phyloP scores from a whole-genome alignment of 768 basidiomycete genomes.

The Lepiota brunneoincarnata region DNA sequence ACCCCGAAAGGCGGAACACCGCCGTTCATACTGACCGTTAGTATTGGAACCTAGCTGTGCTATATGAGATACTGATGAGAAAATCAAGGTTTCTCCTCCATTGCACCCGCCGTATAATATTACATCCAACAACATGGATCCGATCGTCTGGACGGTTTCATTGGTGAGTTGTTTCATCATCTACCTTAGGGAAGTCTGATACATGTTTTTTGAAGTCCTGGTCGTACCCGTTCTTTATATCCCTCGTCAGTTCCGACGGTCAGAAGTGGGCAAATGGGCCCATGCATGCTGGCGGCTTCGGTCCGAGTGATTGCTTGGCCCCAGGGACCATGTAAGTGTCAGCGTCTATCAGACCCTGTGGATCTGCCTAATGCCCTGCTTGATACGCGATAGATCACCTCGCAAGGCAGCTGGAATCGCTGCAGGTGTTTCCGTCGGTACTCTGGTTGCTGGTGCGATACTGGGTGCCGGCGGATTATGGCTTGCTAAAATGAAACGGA shows the following conservation, averaged over 20 bases:
- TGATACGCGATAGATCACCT: not conserved
- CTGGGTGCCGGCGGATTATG: not conserved
- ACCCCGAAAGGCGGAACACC: constrained; percentile 41
- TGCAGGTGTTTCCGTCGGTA: not conserved
- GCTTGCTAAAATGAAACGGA: not conserved
- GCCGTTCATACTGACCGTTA: constrained; percentile 47
- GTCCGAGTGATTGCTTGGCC: constrained; percentile 37
- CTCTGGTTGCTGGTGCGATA: not conserved
- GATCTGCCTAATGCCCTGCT: not conserved
- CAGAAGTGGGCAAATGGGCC: constrained; percentile 49
- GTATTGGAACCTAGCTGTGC: constrained; percentile 3
- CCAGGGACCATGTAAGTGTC: constrained; percentile 30
- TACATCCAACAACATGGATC: constrained; percentile 34
- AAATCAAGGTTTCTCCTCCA: constrained; percentile 42
- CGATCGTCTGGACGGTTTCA: constrained; percentile 39
- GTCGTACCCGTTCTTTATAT: constrained; percentile 43
- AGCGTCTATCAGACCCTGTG: not conserved
- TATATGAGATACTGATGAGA: not conserved
- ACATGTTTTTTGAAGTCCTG: constrained; percentile 36
- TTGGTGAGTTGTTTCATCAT: constrained; percentile 24
- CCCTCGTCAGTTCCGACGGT: constrained; percentile 43
- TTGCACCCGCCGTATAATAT: constrained; percentile 52
- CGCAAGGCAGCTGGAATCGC: not conserved
- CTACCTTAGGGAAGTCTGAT: not conserved
- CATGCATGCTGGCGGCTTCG: constrained; percentile 40